Evolutionary conservation across 345 rosid species (phyloP), one percentile per base, ranked within the genome.

Genomic region (Rhodomyrtus tomentosa): DNA sequence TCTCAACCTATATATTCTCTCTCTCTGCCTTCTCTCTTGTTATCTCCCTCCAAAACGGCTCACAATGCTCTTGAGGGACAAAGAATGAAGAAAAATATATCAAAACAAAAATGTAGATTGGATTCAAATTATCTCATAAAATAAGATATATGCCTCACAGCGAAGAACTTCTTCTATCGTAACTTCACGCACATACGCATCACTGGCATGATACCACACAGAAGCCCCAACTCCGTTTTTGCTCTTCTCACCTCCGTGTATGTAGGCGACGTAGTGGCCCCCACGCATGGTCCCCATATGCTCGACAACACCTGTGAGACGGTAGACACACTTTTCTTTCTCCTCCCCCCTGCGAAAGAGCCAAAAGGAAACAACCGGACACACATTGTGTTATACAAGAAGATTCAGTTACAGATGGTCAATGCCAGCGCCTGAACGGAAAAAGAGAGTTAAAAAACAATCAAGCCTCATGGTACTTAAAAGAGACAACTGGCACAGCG

Each of bases 261-360:
- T 89, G 83, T 94, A 98, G 32, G 99, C 98, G 74, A 96, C 96
- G 49, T 98, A 98, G 83, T 96, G 99, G 51, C 99, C 99, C 50
- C 98, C 91, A 88, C 98, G 92, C 98, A 98, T 98, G 52, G 95
- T 90, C 86, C 99, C 99, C 58, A 81, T 85, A 90, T 98, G 99
- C 91, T 96, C 99, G 84, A 98, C 98, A 56, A 96, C 93, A 45
- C 99, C 99, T 27, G 85, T 85, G 68, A 96, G 90, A 48, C 91
- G 92, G 83, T 96, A 98, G 15, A 88, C 81, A 38, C 89, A 87
- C 42, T 87, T 86, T 80, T 87, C 91, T 76, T 50, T 83, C 83
- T 90, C 87, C 4, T 9, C 81, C 40, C 92, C 87, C 88, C 99
- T 95, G 91, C 50, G 22, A n/a, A 29, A 38, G 1, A 24, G 48